Percentiles rank a stretch among this genome's conserved stretches.
These are phyloP conservation scores for Nakazawaea laoshanensis DNA, from an alignment of 805 yeast species.

Conservation along the genomic window DNA sequence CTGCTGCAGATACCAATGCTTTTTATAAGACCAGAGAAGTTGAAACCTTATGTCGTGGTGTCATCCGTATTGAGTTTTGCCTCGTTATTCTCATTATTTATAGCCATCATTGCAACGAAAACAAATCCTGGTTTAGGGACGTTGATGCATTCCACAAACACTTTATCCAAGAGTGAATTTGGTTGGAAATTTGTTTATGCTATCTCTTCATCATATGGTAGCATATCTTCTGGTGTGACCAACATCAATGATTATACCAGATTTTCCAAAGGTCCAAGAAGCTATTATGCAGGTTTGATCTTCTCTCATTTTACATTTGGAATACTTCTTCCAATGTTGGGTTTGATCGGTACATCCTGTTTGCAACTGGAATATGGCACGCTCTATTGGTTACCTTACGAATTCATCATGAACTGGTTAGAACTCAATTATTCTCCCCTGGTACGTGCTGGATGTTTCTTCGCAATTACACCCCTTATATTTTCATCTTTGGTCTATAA, in stretches of 20 bases:
- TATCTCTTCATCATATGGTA: conserved; percentile 28
- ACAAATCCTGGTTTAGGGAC: conserved; percentile 9
- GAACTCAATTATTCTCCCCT: conserved; percentile 25
- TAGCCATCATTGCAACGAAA: conserved; percentile 1
- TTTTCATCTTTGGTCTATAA: conserved; percentile 30
- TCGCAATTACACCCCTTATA: conserved; percentile 28
- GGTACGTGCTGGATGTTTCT: conserved; percentile 40
- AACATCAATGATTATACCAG: conserved; percentile 26
- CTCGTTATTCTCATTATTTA: conserved; percentile 1
- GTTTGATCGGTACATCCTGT: conserved; percentile 36
- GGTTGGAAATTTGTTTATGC: conserved; percentile 35
- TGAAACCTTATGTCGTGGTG: conserved; percentile 2
- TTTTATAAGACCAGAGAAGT: conserved; percentile 32
- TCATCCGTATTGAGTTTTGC: conserved; percentile 1
- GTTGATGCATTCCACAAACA: conserved; percentile 12
- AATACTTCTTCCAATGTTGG: conserved; percentile 33
- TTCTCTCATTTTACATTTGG: conserved; percentile 24
- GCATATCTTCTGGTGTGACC: conserved; percentile 29
- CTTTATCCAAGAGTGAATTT: conserved; percentile 2
- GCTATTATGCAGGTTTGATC: conserved; percentile 1
- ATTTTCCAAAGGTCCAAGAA: conserved; percentile 14
- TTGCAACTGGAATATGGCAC: conserved; percentile 27
- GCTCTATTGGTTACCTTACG: conserved; percentile 36
- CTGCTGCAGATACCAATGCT: conserved; percentile 32
- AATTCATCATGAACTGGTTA: conserved; percentile 30